These are phyloP conservation scores for Cymbopogon flexuosus DNA, from an alignment of 202 grass and related monocot genomes.

Conservation along the genomic window DNA sequence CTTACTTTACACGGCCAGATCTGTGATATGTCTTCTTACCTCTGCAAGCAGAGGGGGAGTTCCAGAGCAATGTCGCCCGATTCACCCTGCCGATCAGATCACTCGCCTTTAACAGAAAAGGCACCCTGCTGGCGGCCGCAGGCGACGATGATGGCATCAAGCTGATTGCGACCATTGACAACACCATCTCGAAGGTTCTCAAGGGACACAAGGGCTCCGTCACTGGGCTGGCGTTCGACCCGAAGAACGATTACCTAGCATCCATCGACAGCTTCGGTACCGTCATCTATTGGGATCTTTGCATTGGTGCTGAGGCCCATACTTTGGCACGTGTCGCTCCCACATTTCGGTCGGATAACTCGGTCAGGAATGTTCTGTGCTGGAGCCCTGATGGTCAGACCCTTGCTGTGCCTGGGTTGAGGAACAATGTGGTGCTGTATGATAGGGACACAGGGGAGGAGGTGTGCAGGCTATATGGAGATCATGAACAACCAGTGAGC, in stretches of 20 bases:
- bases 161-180: conserved; percentile 81
- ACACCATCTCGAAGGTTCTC: conserved; percentile 85
- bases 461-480: conserved; percentile 69
- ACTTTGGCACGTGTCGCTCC: conserved; percentile 57
- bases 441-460: conserved; percentile 87
- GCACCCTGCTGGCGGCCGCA: conserved; percentile 69
- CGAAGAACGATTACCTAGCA: conserved; percentile 76
- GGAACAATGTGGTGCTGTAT: conserved; percentile 91
- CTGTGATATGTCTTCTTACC: conserved; percentile 1
- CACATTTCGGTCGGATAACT: conserved; percentile 53
- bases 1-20: not conserved
- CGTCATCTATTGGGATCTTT: conserved; percentile 81
- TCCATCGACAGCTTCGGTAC: conserved; percentile 78
- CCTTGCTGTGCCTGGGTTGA: conserved; percentile 78
- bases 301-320: conserved; percentile 44
- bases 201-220: conserved; percentile 86
- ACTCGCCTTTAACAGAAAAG: conserved; percentile 75
- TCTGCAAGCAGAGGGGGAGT: conserved; percentile 51
- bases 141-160: conserved; percentile 97
- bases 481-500: conserved; percentile 77
- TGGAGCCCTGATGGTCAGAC: conserved; percentile 85
- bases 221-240: conserved; percentile 69
- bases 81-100: conserved; percentile 91
- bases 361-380: conserved; percentile 48
- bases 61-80: conserved; percentile 74